phyloP scores from a whole-genome alignment of 495 filamentous ascomycete genomes.

The Aspergillus mulundensis region DNA sequence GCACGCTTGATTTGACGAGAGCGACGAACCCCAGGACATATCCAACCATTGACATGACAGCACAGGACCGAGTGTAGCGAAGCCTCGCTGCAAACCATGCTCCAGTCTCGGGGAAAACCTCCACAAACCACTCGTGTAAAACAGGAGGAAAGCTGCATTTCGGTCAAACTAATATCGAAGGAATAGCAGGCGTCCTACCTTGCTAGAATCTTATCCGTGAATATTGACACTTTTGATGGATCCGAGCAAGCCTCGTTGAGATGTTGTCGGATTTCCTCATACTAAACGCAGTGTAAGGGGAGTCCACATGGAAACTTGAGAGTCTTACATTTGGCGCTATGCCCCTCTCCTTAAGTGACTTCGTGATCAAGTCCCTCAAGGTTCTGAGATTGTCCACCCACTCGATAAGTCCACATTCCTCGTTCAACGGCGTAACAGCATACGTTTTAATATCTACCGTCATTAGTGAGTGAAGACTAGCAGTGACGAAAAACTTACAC shows the following conservation, averaged over 20 bases:
- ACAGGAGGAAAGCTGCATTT: constrained; percentile 65
- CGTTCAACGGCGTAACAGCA: constrained; percentile 91
- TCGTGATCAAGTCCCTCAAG: constrained; percentile 84
- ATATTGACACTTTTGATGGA: constrained; percentile 56
- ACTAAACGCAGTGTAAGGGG: too few species aligned
- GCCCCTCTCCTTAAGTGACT: constrained; percentile 66
- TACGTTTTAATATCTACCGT: constrained; percentile 87
- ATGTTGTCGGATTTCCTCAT: constrained; percentile 52
- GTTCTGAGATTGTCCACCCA: constrained; percentile 98
- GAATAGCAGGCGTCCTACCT: constrained; percentile 28
- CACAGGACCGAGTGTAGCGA: constrained; percentile 85
- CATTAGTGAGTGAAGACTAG: constrained; percentile 10
- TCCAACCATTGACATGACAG: constrained; percentile 97
- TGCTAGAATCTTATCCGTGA: constrained; percentile 60
- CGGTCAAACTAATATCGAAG: not conserved
- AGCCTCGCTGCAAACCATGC: constrained; percentile 90
- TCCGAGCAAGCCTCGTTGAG: constrained; percentile 56
- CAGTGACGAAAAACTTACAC: constrained; percentile 37
- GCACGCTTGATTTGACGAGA: not conserved
- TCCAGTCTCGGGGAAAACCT: constrained; percentile 88
- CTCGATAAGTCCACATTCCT: constrained; percentile 96
- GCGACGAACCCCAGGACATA: constrained; percentile 72
- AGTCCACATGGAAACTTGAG: too few species aligned
- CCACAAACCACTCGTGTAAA: constrained; percentile 90
- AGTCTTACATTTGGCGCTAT: constrained; percentile 50